Percentiles rank a stretch among this genome's conserved stretches.
phyloP scores from a whole-genome alignment of 2,329 filamentous ascomycete genomes.

The Talaromyces amestolkiae region DNA sequence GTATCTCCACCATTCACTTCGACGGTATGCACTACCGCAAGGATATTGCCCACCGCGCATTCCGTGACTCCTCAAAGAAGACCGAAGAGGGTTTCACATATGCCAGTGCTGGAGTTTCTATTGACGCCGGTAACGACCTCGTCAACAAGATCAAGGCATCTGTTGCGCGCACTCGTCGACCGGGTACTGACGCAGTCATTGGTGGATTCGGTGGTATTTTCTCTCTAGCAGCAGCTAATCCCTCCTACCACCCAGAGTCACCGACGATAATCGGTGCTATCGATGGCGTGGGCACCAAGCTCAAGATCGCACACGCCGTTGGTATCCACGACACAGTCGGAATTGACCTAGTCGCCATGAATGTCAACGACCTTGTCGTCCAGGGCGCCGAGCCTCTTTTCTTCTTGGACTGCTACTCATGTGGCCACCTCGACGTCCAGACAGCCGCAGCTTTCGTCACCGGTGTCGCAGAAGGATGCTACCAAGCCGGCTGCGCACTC shows the following conservation, averaged over 20 bases:
- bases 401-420: conserved; percentile 98
- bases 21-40: conserved; percentile 87
- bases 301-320: conserved; percentile 90
- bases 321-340: conserved; percentile 91
- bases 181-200: conserved; percentile 88
- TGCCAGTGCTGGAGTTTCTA: conserved; percentile 87
- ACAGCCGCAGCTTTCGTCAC: conserved; percentile 82
- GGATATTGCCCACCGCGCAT: conserved; percentile 78
- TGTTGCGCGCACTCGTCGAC: conserved; percentile 78
- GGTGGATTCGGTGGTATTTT: conserved; percentile 92
- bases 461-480: conserved; percentile 85
- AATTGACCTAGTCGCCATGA: conserved; percentile 97
- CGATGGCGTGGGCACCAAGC: conserved; percentile 93
- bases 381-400: conserved; percentile 92
- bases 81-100: conserved; percentile 66
- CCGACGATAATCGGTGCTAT: conserved; percentile 91
- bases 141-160: conserved; percentile 88
- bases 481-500: conserved; percentile 78
- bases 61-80: conserved; percentile 31
- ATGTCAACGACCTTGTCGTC: conserved; percentile 95
- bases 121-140: conserved; percentile 89
- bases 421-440: conserved; percentile 77
- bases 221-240: conserved; percentile 63
- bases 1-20: conserved; percentile 76
- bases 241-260: conserved; percentile 71